phyloP scores from a whole-genome alignment of 2,329 filamentous ascomycete genomes.

The Phialemoniopsis sp. region DNA sequence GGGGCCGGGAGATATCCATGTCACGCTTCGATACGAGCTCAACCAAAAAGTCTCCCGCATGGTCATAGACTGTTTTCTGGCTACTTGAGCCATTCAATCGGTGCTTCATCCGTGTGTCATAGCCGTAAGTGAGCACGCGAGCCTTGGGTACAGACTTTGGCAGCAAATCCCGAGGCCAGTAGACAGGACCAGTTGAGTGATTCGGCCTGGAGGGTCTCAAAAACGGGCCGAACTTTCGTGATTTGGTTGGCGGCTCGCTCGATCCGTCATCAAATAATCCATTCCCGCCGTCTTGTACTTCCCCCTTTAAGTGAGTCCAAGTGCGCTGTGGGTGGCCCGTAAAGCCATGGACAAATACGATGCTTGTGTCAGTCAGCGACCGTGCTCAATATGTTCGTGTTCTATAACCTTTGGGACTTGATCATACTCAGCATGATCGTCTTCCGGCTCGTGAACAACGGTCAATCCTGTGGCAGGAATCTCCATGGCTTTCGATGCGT shows the following conservation, averaged over 20 bases:
- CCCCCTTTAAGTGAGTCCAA: conserved; percentile 7
- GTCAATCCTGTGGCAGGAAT: too few species aligned
- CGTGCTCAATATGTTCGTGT: too few species aligned
- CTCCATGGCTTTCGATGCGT: too few species aligned
- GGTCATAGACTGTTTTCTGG: too few species aligned
- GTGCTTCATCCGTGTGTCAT: too few species aligned
- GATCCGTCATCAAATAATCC: neutral
- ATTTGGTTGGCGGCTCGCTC: neutral
- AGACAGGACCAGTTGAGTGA: neutral
- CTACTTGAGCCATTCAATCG: neutral
- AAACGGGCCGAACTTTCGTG: neutral
- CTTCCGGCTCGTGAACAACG: too few species aligned
- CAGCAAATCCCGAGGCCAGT: conserved; percentile 12
- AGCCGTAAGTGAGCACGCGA: conserved; percentile 7
- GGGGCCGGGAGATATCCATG: neutral
- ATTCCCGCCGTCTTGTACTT: neutral
- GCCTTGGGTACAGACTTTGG: conserved; percentile 12
- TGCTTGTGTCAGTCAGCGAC: conserved; percentile 2
- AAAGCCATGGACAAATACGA: conserved; percentile 14
- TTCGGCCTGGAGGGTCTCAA: neutral
- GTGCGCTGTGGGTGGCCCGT: conserved; percentile 13
- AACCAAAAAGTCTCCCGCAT: too few species aligned
- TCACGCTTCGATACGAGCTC: too few species aligned
- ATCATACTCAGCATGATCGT: too few species aligned
- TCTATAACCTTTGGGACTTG: too few species aligned